Base-by-base conservation (phyloP, 148 eudicot genomes). In the Fallopia convolvulus region DNA sequence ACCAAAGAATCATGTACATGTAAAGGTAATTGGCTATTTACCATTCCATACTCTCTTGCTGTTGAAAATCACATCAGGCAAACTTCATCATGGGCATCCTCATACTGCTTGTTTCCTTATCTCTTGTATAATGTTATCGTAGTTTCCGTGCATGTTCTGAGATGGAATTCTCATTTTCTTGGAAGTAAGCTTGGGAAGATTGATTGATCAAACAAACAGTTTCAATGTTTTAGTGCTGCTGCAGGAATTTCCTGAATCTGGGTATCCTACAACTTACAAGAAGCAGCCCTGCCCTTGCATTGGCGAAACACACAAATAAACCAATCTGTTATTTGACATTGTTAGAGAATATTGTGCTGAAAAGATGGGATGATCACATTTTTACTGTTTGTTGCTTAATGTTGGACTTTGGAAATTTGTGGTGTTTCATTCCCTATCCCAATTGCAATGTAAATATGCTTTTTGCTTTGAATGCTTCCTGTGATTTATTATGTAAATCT, bases 1-100 rank as follows among this genome's bases (percentile, higher is more conserved):
- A 65, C 70, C 77, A 18, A 75, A 8, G 68, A 52, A 68, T 78
- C 80, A 50, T 85, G 87, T 85, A 87, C 83, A 81, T 86, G 83
- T 84, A 82, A 77, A 85, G 83, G 75, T 81, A 39, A 68, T 48
- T 26, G 82, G 63, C 77, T 70, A 39, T 85, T 83, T 85, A 79
- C 76, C 83, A 73, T 74, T 36, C 50, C 73, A 77, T 79, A 76
- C 60, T 77, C 72, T 76, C 78, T 77, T 74, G 70, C 83, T 48
- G 55, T 41, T 71, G 82, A 84, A 78, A 72, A 79, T 75, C 76
- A 47, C 72, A 78, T 74, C 55, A 42, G 26, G 60, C 40, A 56
- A 21, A 39, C 20, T 76, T 76, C 30, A 14, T 14, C 47, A 8
- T 33, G 42, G 58, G 68, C 58, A 36, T 39, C 48, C 68, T 52